Base-by-base conservation (phyloP, 805 yeast species). In the Ogataea pignaliae region DNA sequence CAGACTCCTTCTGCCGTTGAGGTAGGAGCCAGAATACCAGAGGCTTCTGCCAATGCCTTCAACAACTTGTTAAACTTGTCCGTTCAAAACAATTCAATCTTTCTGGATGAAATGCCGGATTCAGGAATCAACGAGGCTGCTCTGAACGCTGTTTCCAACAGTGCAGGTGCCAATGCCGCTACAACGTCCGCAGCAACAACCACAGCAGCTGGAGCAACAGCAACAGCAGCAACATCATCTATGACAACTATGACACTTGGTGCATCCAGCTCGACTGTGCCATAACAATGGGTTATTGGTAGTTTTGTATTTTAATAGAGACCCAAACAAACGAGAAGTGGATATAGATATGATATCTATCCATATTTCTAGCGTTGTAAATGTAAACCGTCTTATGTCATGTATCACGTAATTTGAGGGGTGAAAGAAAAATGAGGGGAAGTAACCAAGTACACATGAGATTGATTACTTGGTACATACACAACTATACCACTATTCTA, bases 21-120 rank as follows among this genome's bases (percentile, higher is more conserved):
- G 13, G 33, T 29, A 14, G 17, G 13, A 15, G 40, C 45, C 18
- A 41, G 45, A 40, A 40, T 51, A 29, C 59, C 60, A 2, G 54
- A 54, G 12, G 41, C 55, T 14, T 44, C 59, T 1, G 55, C 62
- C n/a, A 56, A 54, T 33, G 61, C 64, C 8, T 56, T 60, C 48
- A 58, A 52, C 43, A 59, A 59, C 45, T 45, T 60, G 31, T 43
- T 60, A 35, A 60, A 56, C 34, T 39, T 60, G 7, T 58, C 64
- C 16, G 37, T 59, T 35, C 59, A 58, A 34, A 56, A 57, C 43
- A 57, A 54, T 30, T 49, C 59, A 2, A 46, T 56, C 2, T 52
- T 44, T 33, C 39, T 60, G 26, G 65, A 60, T 28, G 54, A 51
- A 9, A 52, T 51, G 54, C 56, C 60, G 15, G 41, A 26, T n/a